Percentiles rank a stretch among this genome's conserved stretches.
These are phyloP conservation scores for Lasiodiplodia sp. DNA, from an alignment of 2,329 filamentous ascomycete genomes.

Conservation along the genomic window DNA sequence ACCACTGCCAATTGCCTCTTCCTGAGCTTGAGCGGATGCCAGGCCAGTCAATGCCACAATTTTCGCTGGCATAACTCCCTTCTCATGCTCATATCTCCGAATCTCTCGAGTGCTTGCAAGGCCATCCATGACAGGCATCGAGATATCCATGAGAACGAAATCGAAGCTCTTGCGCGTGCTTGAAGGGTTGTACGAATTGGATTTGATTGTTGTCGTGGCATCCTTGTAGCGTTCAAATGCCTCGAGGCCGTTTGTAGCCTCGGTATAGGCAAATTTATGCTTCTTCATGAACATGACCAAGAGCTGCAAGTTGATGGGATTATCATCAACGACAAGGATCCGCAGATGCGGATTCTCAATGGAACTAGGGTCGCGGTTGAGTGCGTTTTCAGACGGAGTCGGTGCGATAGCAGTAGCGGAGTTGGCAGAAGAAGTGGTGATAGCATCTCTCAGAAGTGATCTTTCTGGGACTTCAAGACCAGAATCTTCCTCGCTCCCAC, in stretches of 20 bases:
- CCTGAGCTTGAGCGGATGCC: conserved; percentile 57
- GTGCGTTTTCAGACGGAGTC: conserved; percentile 1
- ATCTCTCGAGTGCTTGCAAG: conserved; percentile 59
- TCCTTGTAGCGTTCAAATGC: conserved; percentile 44
- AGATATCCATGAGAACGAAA: conserved; percentile 57
- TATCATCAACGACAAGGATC: conserved; percentile 49
- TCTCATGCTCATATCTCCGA: conserved; percentile 54
- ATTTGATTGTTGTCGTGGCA: neutral
- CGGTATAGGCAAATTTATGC: conserved; percentile 42
- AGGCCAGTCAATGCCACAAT: conserved; percentile 63
- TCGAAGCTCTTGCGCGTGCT: conserved; percentile 34
- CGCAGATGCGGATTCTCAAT: conserved; percentile 23
- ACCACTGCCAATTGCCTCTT: conserved; percentile 60
- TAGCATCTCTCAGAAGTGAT: conserved; percentile 21
- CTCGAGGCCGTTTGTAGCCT: conserved; percentile 47
- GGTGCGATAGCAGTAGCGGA: neutral
- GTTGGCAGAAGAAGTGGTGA: conserved; percentile 3
- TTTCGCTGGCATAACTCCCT: conserved; percentile 50
- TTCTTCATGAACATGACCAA: conserved; percentile 47
- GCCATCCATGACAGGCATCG: conserved; percentile 64
- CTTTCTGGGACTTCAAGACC: conserved; percentile 20
- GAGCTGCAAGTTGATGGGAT: conserved; percentile 49
- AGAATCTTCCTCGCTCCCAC: conserved; percentile 18
- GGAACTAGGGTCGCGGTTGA: conserved; percentile 1
- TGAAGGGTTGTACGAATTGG: conserved; percentile 24